Conservation (phyloP, 345 rosid species). For the Camelina hispida region DNA sequence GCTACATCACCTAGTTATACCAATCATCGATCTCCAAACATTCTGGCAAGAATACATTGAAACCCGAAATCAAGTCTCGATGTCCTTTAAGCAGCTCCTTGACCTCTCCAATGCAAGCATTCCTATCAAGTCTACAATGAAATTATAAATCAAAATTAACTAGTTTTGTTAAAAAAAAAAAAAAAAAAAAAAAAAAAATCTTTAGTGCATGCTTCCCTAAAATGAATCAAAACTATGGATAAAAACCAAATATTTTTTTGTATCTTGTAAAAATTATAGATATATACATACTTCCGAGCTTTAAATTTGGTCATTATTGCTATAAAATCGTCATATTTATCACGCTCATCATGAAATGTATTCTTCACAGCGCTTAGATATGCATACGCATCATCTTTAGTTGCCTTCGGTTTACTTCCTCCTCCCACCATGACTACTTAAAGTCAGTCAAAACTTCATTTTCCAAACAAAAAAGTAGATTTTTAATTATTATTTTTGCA, state of each 20-base stretch:
- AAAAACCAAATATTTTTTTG: neutral
- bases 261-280: neutral
- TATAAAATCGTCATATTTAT: neutral
- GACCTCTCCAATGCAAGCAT: neutral
- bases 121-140: slow-evolving; percentile 3
- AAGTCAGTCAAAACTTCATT: no score
- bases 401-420: no score
- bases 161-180: neutral
- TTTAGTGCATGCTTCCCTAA: neutral
- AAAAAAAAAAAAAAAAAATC: no score
- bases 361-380: no score
- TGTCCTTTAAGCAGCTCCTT: neutral
- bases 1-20: no score
- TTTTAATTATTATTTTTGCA: no score
- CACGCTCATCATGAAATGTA: no score
- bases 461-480: no score
- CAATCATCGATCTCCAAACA: neutral
- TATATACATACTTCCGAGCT: slow-evolving; percentile 2
- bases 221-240: neutral
- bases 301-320: neutral
- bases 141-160: neutral
- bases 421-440: no score
- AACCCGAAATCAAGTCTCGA: neutral
- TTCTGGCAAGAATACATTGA: slow-evolving; percentile 20
- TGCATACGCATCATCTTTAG: no score